Evolutionary conservation across 306 rosid genomes (phyloP).

Genomic region (Glycine soja): DNA sequence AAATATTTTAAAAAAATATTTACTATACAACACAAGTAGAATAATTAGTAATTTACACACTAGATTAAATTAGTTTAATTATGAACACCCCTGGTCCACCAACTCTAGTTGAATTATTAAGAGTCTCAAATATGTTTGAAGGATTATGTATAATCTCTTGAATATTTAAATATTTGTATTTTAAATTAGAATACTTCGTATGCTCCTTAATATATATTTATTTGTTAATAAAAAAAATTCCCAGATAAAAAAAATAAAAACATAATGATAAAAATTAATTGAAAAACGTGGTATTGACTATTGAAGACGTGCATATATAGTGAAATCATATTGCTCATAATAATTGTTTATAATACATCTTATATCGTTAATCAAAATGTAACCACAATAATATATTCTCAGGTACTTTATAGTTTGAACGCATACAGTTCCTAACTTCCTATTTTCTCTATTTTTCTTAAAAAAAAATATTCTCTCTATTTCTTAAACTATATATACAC

Average conservation of each 20-base stretch:
- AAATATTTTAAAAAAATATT: no score
- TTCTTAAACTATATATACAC: no score
- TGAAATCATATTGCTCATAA: neutral
- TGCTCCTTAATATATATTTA: neutral
- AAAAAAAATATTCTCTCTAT: no score
- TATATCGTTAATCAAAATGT: neutral
- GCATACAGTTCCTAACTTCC: neutral
- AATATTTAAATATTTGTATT: neutral
- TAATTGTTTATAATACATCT: neutral
- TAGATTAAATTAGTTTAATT: neutral
- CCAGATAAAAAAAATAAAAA: neutral
- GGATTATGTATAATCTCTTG: neutral
- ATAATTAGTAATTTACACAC: no score
- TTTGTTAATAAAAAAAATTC: neutral
- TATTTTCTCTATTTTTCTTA: no score
- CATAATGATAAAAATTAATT: conserved; percentile 5
- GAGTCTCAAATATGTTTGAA: neutral
- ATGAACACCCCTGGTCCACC: neutral
- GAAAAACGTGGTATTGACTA: neutral
- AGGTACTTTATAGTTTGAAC: neutral
- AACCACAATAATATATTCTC: no score
- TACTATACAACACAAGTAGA: no score
- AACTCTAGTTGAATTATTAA: neutral
- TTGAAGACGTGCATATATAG: neutral
- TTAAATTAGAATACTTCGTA: neutral